Evolutionary conservation across 495 filamentous ascomycete genomes (phyloP), one percentile per base, ranked within the genome.

Genomic region (Extremus antarcticus): DNA sequence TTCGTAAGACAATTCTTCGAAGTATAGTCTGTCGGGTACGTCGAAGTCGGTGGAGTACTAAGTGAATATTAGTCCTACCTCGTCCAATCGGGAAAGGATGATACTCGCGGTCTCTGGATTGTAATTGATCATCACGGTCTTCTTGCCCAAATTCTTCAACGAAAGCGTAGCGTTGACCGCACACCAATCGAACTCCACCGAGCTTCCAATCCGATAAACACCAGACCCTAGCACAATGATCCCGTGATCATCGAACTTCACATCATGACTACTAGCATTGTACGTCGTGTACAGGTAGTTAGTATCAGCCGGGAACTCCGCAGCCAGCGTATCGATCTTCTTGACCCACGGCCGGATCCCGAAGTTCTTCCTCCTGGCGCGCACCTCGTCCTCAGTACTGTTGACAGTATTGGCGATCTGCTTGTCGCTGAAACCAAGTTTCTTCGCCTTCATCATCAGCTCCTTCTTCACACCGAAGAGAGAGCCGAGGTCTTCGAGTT

Each of bases 241-340:
- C 40, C 89, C 89, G 65, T 95, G 88, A 66, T 96, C 90, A 63
- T 98, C 85, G 59, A 98, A 98, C 41, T 81, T 86, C 19, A 98
- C 86, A 71, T 98, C 91, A 70, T 98, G 91, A 19, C 85, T 80
- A n/a, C 86, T 84, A 43, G 90, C 91, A 63, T 98, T 98, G 75
- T 98, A 98, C 45, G 91, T 98, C 11, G 91, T 98, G 74, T 96
- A 96, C 24, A 95, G 81, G 69, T 95, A 96, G 75, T 95, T 95
- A 59, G 90, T 95, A 57, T 91, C 81, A 51, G 91, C 90, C n/a
- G 92, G 91, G 73, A 96, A 98, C 70, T 98, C 91, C 25, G 91
- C 91, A 62, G 91, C 91, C 53, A 98, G 81, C 43, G 91, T 96
- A 67, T 98, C 90, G 60, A 95, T 95, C 76, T 89, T 95, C 83